Evolutionary conservation across 176 grass and related monocot genomes (phyloP), one percentile per base, ranked within the genome.

Genomic region (Chrysopogon serrulatus): DNA sequence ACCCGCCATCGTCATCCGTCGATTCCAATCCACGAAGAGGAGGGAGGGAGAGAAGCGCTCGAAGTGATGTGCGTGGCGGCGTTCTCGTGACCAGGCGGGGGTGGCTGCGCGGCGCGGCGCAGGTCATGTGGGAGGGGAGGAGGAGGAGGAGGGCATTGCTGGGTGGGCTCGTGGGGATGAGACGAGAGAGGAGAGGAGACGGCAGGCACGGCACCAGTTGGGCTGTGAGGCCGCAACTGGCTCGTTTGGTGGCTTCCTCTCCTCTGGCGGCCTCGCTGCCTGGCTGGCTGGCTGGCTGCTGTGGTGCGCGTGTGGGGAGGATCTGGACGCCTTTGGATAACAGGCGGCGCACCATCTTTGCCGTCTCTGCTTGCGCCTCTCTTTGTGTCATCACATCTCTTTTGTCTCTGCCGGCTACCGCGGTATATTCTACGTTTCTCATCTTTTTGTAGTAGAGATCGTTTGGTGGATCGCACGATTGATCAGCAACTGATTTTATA

Each of bases 241-340:
- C 24, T 40, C 39, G 80, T 61, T 82, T 62, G 80, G 68, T 68
- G 18, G 43, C 36, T 82, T 82, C 53, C 68, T 35, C 53, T 26
- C 41, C 77, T 35, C 53, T 83, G 81, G 41, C 70, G 31, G 57
- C 70, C 82, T 74, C 42, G 59, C 59, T 75, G 71, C 71, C 42
- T 64, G 81, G 21, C 21, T 43, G 79, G 54, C 56, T 5, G 57
- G 39, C 57, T 27, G 57, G n/a, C 2, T 45, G 43, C 17, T 19
- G 45, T 68, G 65, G 79, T 44, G 71, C 56, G 81, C 32, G 40
- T 26, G 47, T 28, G 78, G 30, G 80, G 42, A 35, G 28, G 78
- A 67, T 19, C 19, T 21, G 54, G 4, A 5, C 49, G 35, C 26
- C 62, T 65, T 51, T 65, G 81, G 81, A 74, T 81, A 81, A 69